Evolutionary conservation across 257 asterid genomes (phyloP), one percentile per base, ranked within the genome.

Genomic region (Lantana camara): DNA sequence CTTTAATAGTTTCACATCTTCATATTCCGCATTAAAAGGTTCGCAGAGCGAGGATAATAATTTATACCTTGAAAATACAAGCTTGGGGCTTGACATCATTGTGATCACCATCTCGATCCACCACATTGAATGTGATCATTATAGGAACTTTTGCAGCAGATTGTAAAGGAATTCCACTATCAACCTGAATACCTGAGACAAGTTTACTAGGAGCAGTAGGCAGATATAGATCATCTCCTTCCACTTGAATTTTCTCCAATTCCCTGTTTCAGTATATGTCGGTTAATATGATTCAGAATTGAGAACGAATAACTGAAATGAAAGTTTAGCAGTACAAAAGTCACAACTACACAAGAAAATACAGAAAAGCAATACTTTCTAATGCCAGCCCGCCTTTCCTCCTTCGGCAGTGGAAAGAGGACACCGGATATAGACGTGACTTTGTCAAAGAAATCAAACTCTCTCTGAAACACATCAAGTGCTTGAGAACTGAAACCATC

Each of bases 81-180:
- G 99, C 97, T 75, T 94, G 99, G 38, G 99, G 99, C 79, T 86
- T 88, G 61, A 94, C 62, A 54, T 86, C 95, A 44, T 80, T 80
- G 35, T 46, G 85, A 75, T 94, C 88, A 66, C 97, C 96, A 35
- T 88, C 90, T 21, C 85, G 80, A 72, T 90, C 97, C 61, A 83
- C 89, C 75, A 94, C 97, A 75, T 94, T 80, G 73, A 94, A 94
- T 60, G 99, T 90, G 79, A 94, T 90, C 99, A 88, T 94, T 61
- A 94, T 94, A 64, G 99, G 99, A 66, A 94, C 99, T 81, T 90
- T 94, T 55, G 99, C 96, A n/a, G 99, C 99, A 70, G 99, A 94
- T 69, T 94, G 99, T 75, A 94, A 77, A 51, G 99, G 96, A 73
- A 90, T 82, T 66, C 99, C 99, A 79, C 99, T 94, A 68, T 94